phyloP scores from a whole-genome alignment of 495 filamentous ascomycete genomes.

The Pseudevernia furfuracea region DNA sequence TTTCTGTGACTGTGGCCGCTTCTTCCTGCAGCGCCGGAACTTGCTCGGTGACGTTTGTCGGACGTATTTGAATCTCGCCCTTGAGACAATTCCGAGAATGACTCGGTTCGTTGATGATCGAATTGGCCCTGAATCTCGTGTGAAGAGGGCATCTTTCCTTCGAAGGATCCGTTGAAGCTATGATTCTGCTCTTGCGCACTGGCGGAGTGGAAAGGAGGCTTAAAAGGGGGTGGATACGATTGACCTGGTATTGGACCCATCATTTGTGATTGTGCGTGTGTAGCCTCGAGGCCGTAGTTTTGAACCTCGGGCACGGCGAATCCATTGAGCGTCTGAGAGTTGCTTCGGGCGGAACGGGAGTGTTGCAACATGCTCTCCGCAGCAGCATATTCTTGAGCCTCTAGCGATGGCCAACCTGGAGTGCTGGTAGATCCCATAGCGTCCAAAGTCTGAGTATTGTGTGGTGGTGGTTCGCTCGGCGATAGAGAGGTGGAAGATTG shows the following conservation, averaged over 20 bases:
- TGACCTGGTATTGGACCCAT: slow-evolving; percentile 11
- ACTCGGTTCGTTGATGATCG: slow-evolving; percentile 11
- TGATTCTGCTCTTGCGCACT: slow-evolving; percentile 12
- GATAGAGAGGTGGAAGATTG: background rate
- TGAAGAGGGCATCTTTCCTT: slow-evolving; percentile 12
- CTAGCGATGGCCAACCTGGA: slow-evolving; percentile 16
- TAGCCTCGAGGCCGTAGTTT: slow-evolving; percentile 11
- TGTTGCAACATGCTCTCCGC: slow-evolving; percentile 28
- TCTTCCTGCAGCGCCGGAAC: slow-evolving; percentile 4
- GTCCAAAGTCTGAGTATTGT: background rate
- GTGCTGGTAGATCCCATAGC: slow-evolving; percentile 13
- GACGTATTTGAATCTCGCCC: slow-evolving; percentile 1
- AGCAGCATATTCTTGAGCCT: slow-evolving; percentile 25
- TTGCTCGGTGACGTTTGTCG: slow-evolving; percentile 4
- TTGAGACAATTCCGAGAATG: slow-evolving; percentile 15
- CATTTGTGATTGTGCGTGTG: slow-evolving; percentile 14
- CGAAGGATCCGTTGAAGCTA: slow-evolving; percentile 12
- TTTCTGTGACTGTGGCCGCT: slow-evolving; percentile 15
- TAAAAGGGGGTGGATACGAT: slow-evolving; percentile 19
- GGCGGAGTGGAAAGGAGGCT: slow-evolving; percentile 13
- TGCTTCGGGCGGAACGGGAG: slow-evolving; percentile 21
- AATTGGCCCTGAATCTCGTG: slow-evolving; percentile 13
- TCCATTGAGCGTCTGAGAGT: slow-evolving; percentile 21
- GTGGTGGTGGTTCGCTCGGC: background rate
- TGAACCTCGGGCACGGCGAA: slow-evolving; percentile 11